Conservation (phyloP, 192 early-diverging fungal genomes). For the Spizellomyces punctatus region DNA sequence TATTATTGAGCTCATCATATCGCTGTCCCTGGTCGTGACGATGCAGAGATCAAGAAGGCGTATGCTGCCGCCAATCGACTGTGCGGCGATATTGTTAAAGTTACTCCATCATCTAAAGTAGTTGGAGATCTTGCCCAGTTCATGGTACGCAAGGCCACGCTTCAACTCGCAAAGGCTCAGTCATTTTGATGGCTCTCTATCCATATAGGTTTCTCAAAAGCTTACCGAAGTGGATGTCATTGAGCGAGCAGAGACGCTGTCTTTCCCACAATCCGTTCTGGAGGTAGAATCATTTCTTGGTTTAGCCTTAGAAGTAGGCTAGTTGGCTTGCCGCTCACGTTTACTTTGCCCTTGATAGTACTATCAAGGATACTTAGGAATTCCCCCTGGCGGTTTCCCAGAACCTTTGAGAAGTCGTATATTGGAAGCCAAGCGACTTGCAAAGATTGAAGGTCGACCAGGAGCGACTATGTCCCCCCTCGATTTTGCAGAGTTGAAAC, state of each 20-base stretch:
- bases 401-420: slow-evolving; percentile 85
- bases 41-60: slow-evolving; percentile 79
- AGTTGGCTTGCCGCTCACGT: too few relatives aligned
- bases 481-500: slow-evolving; percentile 75
- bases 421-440: slow-evolving; percentile 63
- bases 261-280: slow-evolving; percentile 91
- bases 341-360: slow-evolving; percentile 44
- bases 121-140: slow-evolving; percentile 98
- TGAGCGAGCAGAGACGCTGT: slow-evolving; percentile 75
- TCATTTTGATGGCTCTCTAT: too few relatives aligned
- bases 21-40: not conserved
- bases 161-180: too few relatives aligned
- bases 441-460: slow-evolving; percentile 81
- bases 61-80: slow-evolving; percentile 89
- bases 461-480: slow-evolving; percentile 78
- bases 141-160: slow-evolving; percentile 62
- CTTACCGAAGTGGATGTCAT: slow-evolving; percentile 74
- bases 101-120: slow-evolving; percentile 97
- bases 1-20: not conserved
- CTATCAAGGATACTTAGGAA: slow-evolving; percentile 94
- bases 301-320: too few relatives aligned
- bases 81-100: slow-evolving; percentile 96
- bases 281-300: slow-evolving; percentile 41
- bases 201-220: slow-evolving; percentile 61
- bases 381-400: slow-evolving; percentile 94